Conservation (phyloP, 2,329 filamentous ascomycete genomes). For the Moelleriella libera region DNA sequence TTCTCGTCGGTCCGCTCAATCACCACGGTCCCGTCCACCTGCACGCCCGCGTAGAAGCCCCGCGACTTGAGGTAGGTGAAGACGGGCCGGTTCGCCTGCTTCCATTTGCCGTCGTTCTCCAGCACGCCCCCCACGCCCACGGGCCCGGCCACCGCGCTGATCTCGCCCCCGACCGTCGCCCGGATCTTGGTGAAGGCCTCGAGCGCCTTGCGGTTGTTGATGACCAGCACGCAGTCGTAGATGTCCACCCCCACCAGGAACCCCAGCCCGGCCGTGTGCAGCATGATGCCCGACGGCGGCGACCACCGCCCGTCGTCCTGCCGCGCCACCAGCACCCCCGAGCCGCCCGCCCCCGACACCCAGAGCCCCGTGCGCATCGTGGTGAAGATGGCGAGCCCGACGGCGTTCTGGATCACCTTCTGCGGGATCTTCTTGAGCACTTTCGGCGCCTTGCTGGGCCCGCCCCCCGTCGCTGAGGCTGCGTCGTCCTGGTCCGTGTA, state of each 20-base stretch:
- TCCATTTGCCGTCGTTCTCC: constrained; percentile 37
- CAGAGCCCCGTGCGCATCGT: constrained; percentile 49
- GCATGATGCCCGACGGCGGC: constrained; percentile 76
- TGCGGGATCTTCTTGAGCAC: constrained; percentile 38
- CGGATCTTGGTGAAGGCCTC: constrained; percentile 70
- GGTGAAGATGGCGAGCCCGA: constrained; percentile 58
- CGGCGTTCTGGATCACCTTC: constrained; percentile 54
- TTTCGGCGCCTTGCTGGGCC: constrained; percentile 23
- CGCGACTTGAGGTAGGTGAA: constrained; percentile 69
- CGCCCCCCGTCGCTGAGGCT: constrained; percentile 9
- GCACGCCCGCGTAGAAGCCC: constrained; percentile 74
- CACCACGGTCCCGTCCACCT: constrained; percentile 74
- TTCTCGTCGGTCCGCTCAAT: constrained; percentile 77
- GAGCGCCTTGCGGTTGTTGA: constrained; percentile 73
- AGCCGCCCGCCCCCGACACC: constrained; percentile 67
- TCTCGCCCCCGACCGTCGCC: constrained; percentile 68
- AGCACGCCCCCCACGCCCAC: constrained; percentile 58
- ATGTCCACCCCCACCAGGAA: constrained; percentile 89
- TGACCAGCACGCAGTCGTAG: constrained; percentile 88
- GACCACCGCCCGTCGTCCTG: constrained; percentile 83
- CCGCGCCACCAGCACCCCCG: constrained; percentile 71
- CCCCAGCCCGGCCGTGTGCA: constrained; percentile 78
- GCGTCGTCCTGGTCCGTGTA: constrained; percentile 23
- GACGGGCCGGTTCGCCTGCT: constrained; percentile 36
- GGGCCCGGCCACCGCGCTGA: constrained; percentile 57